These are phyloP conservation scores for Leccinum pallidistipes DNA, from an alignment of 1,284 basidiomycete genomes.

Conservation along the genomic window DNA sequence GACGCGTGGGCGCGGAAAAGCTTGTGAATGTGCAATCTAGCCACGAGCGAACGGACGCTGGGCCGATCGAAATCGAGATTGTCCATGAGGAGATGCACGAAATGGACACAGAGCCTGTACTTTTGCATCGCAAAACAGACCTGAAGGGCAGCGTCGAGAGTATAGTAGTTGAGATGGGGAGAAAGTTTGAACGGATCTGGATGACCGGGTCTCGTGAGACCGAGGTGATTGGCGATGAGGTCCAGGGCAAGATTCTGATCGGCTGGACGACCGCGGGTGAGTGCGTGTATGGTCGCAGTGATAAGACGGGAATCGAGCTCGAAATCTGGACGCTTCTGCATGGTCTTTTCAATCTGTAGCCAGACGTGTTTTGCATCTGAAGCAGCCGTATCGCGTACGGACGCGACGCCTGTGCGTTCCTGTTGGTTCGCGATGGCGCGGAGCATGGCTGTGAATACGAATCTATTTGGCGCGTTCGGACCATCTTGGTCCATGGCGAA, in stretches of 20 bases:
- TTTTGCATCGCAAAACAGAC: conserved; percentile 53
- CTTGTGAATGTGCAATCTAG: conserved; percentile 56
- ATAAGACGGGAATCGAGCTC: conserved; percentile 54
- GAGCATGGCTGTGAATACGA: conserved; percentile 64
- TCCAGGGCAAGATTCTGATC: conserved; percentile 66
- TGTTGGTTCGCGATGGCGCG: conserved; percentile 43
- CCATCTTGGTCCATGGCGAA: conserved; percentile 60
- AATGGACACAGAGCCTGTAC: conserved; percentile 49
- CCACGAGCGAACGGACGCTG: conserved; percentile 43
- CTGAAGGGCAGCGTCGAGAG: conserved; percentile 53
- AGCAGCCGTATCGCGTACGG: conserved; percentile 27
- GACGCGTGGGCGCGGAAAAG: conserved; percentile 52
- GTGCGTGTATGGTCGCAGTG: conserved; percentile 47
- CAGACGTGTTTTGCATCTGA: conserved; percentile 68
- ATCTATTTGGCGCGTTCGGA: conserved; percentile 52
- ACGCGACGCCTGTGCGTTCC: conserved; percentile 19
- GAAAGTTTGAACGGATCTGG: conserved; percentile 36
- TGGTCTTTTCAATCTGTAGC: conserved; percentile 56
- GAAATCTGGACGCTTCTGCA: conserved; percentile 44
- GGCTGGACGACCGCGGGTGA: conserved; percentile 51
- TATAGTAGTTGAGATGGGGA: conserved; percentile 43
- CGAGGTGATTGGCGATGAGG: conserved; percentile 61
- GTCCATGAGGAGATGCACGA: conserved; percentile 55
- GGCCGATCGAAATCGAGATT: conserved; percentile 33
- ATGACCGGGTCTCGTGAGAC: conserved; percentile 51